Conservation (phyloP, 257 asterid species). For the Coffea eugenioides region DNA sequence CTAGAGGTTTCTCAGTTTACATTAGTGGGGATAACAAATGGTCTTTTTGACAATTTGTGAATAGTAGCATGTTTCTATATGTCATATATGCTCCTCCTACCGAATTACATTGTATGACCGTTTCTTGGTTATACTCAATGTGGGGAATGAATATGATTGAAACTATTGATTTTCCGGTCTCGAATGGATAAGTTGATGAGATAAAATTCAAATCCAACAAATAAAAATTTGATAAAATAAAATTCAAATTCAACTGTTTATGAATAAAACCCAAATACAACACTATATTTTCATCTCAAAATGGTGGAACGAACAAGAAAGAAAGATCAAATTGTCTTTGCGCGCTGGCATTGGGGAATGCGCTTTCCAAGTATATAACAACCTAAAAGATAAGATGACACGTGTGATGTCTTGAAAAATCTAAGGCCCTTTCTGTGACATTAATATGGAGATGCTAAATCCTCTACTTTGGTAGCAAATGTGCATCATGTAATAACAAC, state of each 20-base stretch:
- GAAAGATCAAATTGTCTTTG: background rate
- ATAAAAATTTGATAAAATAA: too few relatives aligned
- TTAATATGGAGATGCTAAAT: background rate
- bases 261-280: too few relatives aligned
- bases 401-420: conserved; percentile 30
- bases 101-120: too few relatives aligned
- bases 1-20: background rate
- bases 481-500: background rate
- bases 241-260: too few relatives aligned
- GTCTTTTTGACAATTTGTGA: background rate
- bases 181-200: too few relatives aligned
- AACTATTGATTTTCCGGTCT: too few relatives aligned
- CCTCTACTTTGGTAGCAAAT: conserved; percentile 9
- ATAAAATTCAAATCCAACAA: too few relatives aligned
- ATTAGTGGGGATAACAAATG: too few relatives aligned
- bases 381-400: conserved; percentile 23
- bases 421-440: conserved; percentile 9
- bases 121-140: too few relatives aligned
- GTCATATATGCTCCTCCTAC: too few relatives aligned
- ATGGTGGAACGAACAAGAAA: background rate
- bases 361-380: background rate
- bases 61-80: background rate
- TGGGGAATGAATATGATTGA: too few relatives aligned
- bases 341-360: background rate
- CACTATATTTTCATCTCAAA: background rate